Base-by-base conservation (phyloP, 805 yeast genomes). In the Saturnispora halmiae region DNA sequence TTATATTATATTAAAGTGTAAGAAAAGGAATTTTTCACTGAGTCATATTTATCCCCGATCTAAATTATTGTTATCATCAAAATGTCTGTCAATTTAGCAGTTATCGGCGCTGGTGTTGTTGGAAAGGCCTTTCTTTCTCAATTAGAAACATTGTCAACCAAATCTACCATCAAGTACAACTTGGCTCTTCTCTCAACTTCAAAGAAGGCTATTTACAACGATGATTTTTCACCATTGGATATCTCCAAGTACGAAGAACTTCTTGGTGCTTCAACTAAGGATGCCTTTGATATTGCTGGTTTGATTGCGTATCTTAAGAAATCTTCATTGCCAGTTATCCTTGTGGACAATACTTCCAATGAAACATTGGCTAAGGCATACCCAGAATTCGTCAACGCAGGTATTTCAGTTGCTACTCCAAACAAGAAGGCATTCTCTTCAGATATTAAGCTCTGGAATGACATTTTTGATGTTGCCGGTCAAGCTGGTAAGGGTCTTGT, bases 351-450 rank as follows among this genome's bases (percentile, higher is more conserved):
- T 73, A 92, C 99, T 37, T 87, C 97, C 24, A 83, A 79, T 61
- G 83, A 75, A 48, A 58, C 72, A 6, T 65, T 90, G 51, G 95
- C 97, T 34, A 70, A 73, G 33, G 72, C 75, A 40, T 92, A 92
- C 63, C 83, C 95, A 34, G 61, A 67, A 30, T 78, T 92, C 54
- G 68, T 90, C 46, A 61, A 71, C 50, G 73, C 69, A 45, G 95
- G 95, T 29, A 78, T 92, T 49, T 86, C 96, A 34, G 77, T 92
- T 53, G 98, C 97, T 15, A 92, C 99, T 34, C 99, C 99, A 51
- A 92, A 92, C 72, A 92, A 92, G 65, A 92, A 92, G 71, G 99
- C 94, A 0, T 92, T 92, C 58, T 87, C 96, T 8, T 72, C 87
- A 32, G 81, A 76, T 42, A 63, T 82, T 46, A 60, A 66, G 19